These are phyloP conservation scores for Hypoxylon subgilvum DNA, from an alignment of 495 filamentous ascomycete species.

Conservation along the genomic window DNA sequence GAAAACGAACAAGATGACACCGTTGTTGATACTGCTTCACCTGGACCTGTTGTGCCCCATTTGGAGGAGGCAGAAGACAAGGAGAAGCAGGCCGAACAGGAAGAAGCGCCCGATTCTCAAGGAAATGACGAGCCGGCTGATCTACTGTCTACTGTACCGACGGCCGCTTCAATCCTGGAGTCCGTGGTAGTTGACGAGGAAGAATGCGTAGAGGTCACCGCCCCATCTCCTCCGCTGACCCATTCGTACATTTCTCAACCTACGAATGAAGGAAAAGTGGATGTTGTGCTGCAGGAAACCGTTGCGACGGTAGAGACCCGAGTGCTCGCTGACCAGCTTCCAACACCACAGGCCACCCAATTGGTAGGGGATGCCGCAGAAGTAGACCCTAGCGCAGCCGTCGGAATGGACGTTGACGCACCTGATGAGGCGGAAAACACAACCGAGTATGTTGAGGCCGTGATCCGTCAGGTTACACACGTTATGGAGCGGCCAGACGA, in stretches of 20 bases:
- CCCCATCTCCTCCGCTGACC: slow-evolving; percentile 28
- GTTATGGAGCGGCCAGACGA: neutral
- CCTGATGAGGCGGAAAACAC: neutral
- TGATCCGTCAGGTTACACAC: neutral
- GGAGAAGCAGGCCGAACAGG: slow-evolving; percentile 15
- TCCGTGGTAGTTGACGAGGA: neutral
- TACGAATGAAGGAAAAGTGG: slow-evolving; percentile 5
- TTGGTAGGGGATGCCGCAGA: neutral
- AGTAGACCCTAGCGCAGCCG: neutral
- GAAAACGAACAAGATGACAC: slow-evolving; percentile 8
- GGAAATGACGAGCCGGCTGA: slow-evolving; percentile 29
- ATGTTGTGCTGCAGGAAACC: slow-evolving; percentile 3
- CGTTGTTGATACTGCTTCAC: neutral
- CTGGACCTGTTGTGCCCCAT: neutral
- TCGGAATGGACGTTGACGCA: slow-evolving; percentile 15
- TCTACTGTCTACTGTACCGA: slow-evolving; percentile 7
- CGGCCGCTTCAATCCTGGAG: neutral
- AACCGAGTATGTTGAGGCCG: neutral
- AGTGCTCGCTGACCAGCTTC: slow-evolving; percentile 19
- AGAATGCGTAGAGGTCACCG: neutral
- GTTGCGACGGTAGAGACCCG: slow-evolving; percentile 1
- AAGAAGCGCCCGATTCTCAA: slow-evolving; percentile 6
- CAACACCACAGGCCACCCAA: slow-evolving; percentile 36
- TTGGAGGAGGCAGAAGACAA: neutral
- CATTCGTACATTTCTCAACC: slow-evolving; percentile 21